A percentile compares a stretch with the other conserved stretches of the same genome.
phyloP scores from a whole-genome alignment of 1,284 basidiomycete genomes.

The Rugosomyces carneus region DNA sequence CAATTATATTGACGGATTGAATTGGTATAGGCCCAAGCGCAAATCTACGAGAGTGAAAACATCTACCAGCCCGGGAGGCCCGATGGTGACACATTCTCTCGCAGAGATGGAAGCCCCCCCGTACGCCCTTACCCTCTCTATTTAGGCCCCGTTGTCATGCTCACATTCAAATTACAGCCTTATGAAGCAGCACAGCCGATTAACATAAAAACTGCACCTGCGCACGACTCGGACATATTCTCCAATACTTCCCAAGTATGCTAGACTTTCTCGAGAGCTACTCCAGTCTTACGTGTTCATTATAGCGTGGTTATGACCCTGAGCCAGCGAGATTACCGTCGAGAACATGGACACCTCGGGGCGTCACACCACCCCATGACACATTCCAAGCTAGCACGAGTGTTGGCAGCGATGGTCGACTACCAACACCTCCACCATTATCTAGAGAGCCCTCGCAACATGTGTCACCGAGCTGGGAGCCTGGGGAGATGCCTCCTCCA shows the following conservation, averaged over 20 bases:
- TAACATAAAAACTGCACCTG: conserved; percentile 5
- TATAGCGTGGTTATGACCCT: conserved; percentile 8
- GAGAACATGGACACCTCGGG: conserved; percentile 21
- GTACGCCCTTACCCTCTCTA: conserved; percentile 10
- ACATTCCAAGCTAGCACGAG: conserved; percentile 7
- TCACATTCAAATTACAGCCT: background rate
- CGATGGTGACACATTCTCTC: conserved; percentile 8
- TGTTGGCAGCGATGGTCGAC: conserved; percentile 11
- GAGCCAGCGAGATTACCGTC: conserved; percentile 5
- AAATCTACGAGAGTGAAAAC: conserved; percentile 7
- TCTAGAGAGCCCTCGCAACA: conserved; percentile 20
- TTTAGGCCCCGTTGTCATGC: background rate
- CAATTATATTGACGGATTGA: background rate
- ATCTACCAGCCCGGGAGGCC: conserved; percentile 13
- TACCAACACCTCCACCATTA: conserved; percentile 18
- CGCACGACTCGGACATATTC: conserved; percentile 5
- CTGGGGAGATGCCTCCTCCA: conserved; percentile 11
- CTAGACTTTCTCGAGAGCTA: background rate
- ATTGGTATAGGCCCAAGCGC: conserved; percentile 4
- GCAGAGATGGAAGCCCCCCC: conserved; percentile 11
- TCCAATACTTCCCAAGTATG: conserved; percentile 10
- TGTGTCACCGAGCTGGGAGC: conserved; percentile 19
- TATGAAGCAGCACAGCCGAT: conserved; percentile 8
- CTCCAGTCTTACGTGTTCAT: background rate
- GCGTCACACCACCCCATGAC: conserved; percentile 15